Percentiles rank a stretch among this genome's conserved stretches.
These are phyloP conservation scores for Xylaria acuta DNA, from an alignment of 495 filamentous ascomycete genomes.

Conservation along the genomic window DNA sequence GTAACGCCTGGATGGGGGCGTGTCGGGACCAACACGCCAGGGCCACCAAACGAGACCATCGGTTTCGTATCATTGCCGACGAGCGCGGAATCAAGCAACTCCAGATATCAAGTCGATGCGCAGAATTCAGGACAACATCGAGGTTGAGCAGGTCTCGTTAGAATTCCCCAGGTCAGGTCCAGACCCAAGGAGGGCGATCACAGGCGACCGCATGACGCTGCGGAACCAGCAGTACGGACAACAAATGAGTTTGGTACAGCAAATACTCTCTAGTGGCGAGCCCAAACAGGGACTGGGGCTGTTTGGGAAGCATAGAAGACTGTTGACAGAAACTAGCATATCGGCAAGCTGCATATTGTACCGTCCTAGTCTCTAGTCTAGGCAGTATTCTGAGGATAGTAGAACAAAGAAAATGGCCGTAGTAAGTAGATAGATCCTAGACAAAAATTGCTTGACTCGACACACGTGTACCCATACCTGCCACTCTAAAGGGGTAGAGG, in stretches of 20 bases:
- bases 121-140: constrained; percentile 45
- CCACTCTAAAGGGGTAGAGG: constrained; percentile 31
- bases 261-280: constrained; percentile 47
- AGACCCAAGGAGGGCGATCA: constrained; percentile 50
- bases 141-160: constrained; percentile 51
- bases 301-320: constrained; percentile 48
- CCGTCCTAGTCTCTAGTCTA: constrained; percentile 46
- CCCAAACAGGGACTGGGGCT: constrained; percentile 54
- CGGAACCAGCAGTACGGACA: constrained; percentile 46
- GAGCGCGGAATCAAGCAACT: constrained; percentile 33
- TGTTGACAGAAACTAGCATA: constrained; percentile 52
- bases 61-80: constrained; percentile 39
- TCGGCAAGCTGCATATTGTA: constrained; percentile 61
- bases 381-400: constrained; percentile 43
- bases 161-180: constrained; percentile 41
- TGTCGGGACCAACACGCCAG: constrained; percentile 32
- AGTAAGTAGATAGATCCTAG: constrained; percentile 45
- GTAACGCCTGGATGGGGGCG: constrained; percentile 26
- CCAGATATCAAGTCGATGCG: constrained; percentile 37
- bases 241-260: constrained; percentile 58
- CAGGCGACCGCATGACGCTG: constrained; percentile 54
- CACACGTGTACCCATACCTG: constrained; percentile 52
- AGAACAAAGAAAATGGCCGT: constrained; percentile 52
- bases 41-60: constrained; percentile 33
- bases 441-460: constrained; percentile 55